Percentiles rank a stretch among this genome's conserved stretches.
Conservation (phyloP, 345 rosid species). For the Populus pruinosa region DNA sequence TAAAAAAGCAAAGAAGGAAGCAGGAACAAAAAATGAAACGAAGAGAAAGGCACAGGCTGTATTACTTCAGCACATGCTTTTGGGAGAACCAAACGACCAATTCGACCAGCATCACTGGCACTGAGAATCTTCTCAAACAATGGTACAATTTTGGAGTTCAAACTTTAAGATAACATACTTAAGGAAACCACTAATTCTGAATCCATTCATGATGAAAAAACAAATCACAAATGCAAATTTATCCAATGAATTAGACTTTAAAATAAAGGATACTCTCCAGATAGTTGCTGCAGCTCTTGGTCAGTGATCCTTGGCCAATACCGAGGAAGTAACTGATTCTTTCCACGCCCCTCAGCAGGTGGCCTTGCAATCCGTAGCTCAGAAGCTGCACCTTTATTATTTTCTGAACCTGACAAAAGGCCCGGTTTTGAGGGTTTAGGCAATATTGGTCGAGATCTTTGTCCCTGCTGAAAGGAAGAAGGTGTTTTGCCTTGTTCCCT, state of each 20-base stretch:
- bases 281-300: conserved; percentile 78
- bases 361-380: conserved; percentile 70
- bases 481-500: conserved; percentile 42
- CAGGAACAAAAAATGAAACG: background rate
- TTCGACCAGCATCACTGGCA: conserved; percentile 97
- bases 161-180: conserved; percentile 40
- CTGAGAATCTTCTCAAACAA: conserved; percentile 93
- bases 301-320: conserved; percentile 96
- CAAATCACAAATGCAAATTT: conserved; percentile 4
- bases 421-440: conserved; percentile 54
- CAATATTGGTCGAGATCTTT: conserved; percentile 46
- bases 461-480: conserved; percentile 44
- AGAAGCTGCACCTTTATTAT: conserved; percentile 39
- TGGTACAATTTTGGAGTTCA: conserved; percentile 73
- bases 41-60: background rate
- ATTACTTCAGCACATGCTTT: conserved; percentile 96
- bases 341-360: conserved; percentile 82
- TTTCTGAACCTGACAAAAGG: conserved; percentile 35
- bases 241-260: background rate
- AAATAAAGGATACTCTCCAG: conserved; percentile 82
- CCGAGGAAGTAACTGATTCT: conserved; percentile 81
- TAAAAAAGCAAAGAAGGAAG: conserved; percentile 5
- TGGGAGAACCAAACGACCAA: conserved; percentile 92
- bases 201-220: conserved; percentile 10
- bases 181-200: conserved; percentile 32